A percentile compares a stretch with the other conserved stretches of the same genome.
Conservation (phyloP, 805 yeast genomes). For the Vanderwaltozyma polyspora region DNA sequence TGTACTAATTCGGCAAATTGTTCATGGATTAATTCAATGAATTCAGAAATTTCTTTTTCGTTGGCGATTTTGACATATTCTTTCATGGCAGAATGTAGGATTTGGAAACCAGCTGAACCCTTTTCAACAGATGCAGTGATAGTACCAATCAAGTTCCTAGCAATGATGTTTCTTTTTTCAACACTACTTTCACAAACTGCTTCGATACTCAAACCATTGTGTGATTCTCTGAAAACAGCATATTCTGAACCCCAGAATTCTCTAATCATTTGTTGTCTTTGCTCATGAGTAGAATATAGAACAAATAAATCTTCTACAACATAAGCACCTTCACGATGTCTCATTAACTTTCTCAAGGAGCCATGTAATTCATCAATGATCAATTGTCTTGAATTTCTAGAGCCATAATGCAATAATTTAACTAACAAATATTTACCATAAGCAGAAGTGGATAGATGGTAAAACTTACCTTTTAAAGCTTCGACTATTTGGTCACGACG, state of each 20-base stretch:
- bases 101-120: conserved; percentile 93
- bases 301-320: conserved; percentile 89
- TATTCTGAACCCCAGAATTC: conserved; percentile 96
- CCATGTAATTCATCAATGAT: conserved; percentile 85
- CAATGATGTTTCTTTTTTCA: conserved; percentile 68
- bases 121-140: conserved; percentile 86
- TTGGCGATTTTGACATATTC: conserved; percentile 70
- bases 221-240: conserved; percentile 76
- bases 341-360: conserved; percentile 78
- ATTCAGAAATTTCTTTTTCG: conserved; percentile 56
- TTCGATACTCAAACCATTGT: conserved; percentile 47
- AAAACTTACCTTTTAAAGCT: conserved; percentile 64
- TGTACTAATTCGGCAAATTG: conserved; percentile 92
- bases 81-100: conserved; percentile 91
- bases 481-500: conserved; percentile 60
- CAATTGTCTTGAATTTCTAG: conserved; percentile 62
- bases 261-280: conserved; percentile 80
- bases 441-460: conserved; percentile 77
- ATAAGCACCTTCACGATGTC: conserved; percentile 96
- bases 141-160: conserved; percentile 68
- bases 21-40: conserved; percentile 72
- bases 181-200: conserved; percentile 57
- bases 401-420: conserved; percentile 85
- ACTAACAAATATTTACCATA: conserved; percentile 89
- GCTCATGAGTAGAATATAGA: conserved; percentile 73